Percentiles rank a stretch among this genome's conserved stretches.
Conservation (phyloP, 1,284 basidiomycete genomes). For the Trichosporon ovoides region DNA sequence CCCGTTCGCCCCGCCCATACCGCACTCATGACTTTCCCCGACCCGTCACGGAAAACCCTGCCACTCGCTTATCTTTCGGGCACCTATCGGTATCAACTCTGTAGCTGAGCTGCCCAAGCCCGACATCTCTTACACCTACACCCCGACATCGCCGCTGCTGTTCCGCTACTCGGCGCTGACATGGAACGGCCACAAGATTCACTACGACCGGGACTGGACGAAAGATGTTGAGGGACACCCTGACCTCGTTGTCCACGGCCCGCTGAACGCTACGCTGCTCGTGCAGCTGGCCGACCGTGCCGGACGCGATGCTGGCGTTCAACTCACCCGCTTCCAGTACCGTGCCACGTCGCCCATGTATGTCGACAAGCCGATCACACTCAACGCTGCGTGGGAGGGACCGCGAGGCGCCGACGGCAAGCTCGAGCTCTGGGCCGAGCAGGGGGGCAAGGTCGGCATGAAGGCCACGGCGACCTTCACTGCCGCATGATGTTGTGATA, state of each 20-base stretch:
- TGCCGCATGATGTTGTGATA: background rate
- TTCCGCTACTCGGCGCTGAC: conserved; percentile 80
- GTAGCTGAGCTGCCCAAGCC: conserved; percentile 40
- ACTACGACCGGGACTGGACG: conserved; percentile 55
- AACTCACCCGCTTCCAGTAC: conserved; percentile 60
- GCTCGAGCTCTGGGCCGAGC: conserved; percentile 56
- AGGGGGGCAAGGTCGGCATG: conserved; percentile 66
- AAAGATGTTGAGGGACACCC: conserved; percentile 63
- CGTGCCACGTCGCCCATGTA: conserved; percentile 68
- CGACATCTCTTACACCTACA: conserved; percentile 58
- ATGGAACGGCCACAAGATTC: conserved; percentile 51
- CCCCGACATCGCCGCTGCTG: conserved; percentile 63
- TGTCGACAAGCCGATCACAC: conserved; percentile 58
- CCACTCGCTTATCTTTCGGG: background rate
- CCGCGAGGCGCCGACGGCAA: conserved; percentile 36
- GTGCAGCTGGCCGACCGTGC: conserved; percentile 56
- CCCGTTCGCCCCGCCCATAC: background rate
- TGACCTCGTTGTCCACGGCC: conserved; percentile 77
- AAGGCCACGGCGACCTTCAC: conserved; percentile 48
- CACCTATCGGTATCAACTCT: background rate
- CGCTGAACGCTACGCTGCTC: conserved; percentile 69
- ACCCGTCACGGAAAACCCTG: background rate
- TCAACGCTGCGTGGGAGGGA: conserved; percentile 54
- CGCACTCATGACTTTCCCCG: background rate
- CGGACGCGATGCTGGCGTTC: conserved; percentile 12